Evolutionary conservation across 495 filamentous ascomycete species (phyloP), one percentile per base, ranked within the genome.

Genomic region (Hyaloscypha variabilis): DNA sequence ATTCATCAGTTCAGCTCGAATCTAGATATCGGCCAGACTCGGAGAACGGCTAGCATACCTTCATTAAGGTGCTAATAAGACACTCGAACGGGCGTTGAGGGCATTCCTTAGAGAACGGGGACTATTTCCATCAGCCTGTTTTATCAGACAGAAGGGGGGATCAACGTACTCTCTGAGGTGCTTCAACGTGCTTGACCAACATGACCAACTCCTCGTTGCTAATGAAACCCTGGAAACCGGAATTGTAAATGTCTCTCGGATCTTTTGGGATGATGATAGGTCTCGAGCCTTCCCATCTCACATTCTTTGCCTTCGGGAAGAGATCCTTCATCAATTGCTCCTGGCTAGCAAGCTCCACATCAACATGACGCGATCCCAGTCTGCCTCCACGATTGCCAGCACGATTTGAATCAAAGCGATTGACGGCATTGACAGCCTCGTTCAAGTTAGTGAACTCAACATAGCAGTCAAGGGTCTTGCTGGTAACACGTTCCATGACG

Each of bases 401-500:
- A 11, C 77, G 64, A 17, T 77, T 77, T 1, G 51, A 70, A 25
- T 78, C 68, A 64, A 81, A 79, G 14, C 82, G 80, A 30, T 83
- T 77, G 6, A 87, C 78, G 0, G 83, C 78, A 11, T 76, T 76
- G 13, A 78, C 67, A 0, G 90, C 91, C 71, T 88, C 87, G 0
- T 76, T 64, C 0, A 76, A 62, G 6, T 78, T 82, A 31, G 77
- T 60, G 55, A 93, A 87, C 70, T 95, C 91, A 31, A 91, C 85
- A 67, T 79, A 95, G 63, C 84, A 88, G 58, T 93, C 90, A 75
- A 88, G 85, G 0, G 91, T 94, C 81, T 94, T 94, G 55, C 84
- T 83, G 1, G 89, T 91, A 0, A 85, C 78, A 8, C 90, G 87
- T 58, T 94, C 91, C 90, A 95, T 92, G 67, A 93, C 90, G 66